phyloP scores from a whole-genome alignment of 176 grass and related monocot genomes.

The Aegilops sharonensis region DNA sequence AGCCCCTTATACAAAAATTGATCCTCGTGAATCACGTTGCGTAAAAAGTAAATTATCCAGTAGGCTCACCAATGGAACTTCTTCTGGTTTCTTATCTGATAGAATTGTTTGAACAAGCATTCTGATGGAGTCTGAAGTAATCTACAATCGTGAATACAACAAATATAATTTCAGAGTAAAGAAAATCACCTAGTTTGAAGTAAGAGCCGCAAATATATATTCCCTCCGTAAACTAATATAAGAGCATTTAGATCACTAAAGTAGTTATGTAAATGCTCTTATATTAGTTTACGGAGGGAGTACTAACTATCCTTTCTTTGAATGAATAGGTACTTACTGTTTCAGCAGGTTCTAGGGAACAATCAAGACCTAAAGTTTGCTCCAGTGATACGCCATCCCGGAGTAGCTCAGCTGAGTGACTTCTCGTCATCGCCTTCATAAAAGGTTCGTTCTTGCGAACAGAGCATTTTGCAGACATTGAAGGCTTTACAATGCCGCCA shows the following conservation, averaged over 20 bases:
- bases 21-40: not conserved
- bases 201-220: not conserved
- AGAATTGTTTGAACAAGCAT: constrained; percentile 74
- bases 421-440: constrained; percentile 55
- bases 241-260: too few relatives aligned
- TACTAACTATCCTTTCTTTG: not conserved
- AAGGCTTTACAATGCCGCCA: constrained; percentile 56
- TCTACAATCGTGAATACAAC: constrained; percentile 42
- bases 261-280: too few relatives aligned
- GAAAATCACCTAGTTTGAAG: not conserved
- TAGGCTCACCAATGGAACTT: constrained; percentile 74
- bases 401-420: constrained; percentile 59
- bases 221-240: too few relatives aligned
- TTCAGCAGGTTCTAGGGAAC: constrained; percentile 59
- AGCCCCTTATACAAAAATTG: constrained; percentile 4
- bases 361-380: constrained; percentile 51
- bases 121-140: constrained; percentile 56
- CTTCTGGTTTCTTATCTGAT: constrained; percentile 81
- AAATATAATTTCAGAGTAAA: constrained; percentile 9
- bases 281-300: too few relatives aligned
- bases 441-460: constrained; percentile 87
- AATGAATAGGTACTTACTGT: constrained; percentile 49
- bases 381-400: constrained; percentile 49
- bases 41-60: constrained; percentile 10
- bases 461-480: constrained; percentile 44